Percentiles rank a stretch among this genome's conserved stretches.
These are phyloP conservation scores for Helotiales sp. DNA, from an alignment of 2,329 filamentous ascomycete species.

Conservation along the genomic window DNA sequence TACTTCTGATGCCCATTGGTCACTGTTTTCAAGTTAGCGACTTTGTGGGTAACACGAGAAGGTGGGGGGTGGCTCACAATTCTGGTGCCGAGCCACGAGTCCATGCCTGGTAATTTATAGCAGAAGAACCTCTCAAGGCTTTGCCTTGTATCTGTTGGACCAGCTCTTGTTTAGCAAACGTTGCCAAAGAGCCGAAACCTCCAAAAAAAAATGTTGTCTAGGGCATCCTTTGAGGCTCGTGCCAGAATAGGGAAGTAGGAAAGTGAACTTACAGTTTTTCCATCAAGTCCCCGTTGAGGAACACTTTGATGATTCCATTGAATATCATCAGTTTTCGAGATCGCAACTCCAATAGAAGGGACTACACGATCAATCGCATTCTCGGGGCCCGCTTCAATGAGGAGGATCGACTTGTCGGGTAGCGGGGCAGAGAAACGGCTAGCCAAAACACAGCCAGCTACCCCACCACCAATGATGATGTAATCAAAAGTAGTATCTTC, in stretches of 20 bases:
- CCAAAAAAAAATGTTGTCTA: too few relatives aligned
- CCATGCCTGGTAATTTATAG: slow-evolving; percentile 44
- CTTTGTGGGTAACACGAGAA: too few relatives aligned
- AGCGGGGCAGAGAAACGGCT: slow-evolving; percentile 40
- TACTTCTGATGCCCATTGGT: slow-evolving; percentile 50
- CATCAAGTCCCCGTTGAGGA: slow-evolving; percentile 38
- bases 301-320: slow-evolving; percentile 46
- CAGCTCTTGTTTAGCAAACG: too few relatives aligned
- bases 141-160: slow-evolving; percentile 47
- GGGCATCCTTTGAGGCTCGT: too few relatives aligned
- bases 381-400: slow-evolving; percentile 47
- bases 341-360: slow-evolving; percentile 7
- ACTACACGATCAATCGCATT: slow-evolving; percentile 8
- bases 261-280: slow-evolving; percentile 32
- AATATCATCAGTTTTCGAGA: slow-evolving; percentile 15
- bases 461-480: slow-evolving; percentile 47
- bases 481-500: slow-evolving; percentile 37
- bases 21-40: slow-evolving; percentile 48
- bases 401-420: slow-evolving; percentile 43
- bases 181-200: too few relatives aligned
- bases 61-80: slow-evolving; percentile 48
- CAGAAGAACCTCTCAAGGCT: slow-evolving; percentile 48
- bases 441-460: slow-evolving; percentile 46
- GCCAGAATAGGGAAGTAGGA: too few relatives aligned
- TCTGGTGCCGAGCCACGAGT: slow-evolving; percentile 42